Evolutionary conservation across 164 flowering plant species (phyloP).

Genomic region (Tetrastigma voinierianum): DNA sequence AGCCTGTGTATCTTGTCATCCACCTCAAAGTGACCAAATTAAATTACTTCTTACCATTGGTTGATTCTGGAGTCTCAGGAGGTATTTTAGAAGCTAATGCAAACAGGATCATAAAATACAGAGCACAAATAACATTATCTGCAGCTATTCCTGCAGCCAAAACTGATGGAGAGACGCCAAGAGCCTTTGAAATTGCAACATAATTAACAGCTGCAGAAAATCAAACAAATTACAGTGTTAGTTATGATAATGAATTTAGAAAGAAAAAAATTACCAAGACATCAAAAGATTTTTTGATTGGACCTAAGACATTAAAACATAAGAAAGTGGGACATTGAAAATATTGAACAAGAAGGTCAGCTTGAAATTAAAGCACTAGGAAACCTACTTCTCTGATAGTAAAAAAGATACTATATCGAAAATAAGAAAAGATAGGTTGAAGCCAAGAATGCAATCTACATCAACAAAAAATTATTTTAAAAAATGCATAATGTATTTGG

Average conservation of each 20-base stretch:
- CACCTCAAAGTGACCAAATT: not conserved
- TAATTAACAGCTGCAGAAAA: slow-evolving; percentile 70
- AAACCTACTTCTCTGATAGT: too few relatives aligned
- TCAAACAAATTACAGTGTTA: slow-evolving; percentile 12
- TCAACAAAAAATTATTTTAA: too few relatives aligned
- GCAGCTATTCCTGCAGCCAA: slow-evolving; percentile 91
- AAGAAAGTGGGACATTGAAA: not conserved
- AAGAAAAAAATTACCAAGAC: not conserved
- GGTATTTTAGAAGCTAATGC: slow-evolving; percentile 76
- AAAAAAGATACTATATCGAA: too few relatives aligned
- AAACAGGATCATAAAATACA: slow-evolving; percentile 70
- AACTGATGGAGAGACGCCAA: slow-evolving; percentile 75
- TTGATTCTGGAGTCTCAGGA: slow-evolving; percentile 50
- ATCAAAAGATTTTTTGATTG: not conserved
- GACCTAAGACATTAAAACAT: not conserved
- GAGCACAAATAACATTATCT: slow-evolving; percentile 88
- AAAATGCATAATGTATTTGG: too few relatives aligned
- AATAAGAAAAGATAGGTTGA: too few relatives aligned
- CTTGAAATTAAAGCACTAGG: not conserved
- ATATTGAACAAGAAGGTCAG: not conserved
- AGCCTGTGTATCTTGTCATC: not conserved
- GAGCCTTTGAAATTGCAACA: slow-evolving; percentile 82
- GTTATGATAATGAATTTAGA: not conserved
- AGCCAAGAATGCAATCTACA: too few relatives aligned
- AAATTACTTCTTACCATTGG: slow-evolving; percentile 36